Base-by-base conservation (phyloP, 83 land plant species). In the Picea mariana region DNA sequence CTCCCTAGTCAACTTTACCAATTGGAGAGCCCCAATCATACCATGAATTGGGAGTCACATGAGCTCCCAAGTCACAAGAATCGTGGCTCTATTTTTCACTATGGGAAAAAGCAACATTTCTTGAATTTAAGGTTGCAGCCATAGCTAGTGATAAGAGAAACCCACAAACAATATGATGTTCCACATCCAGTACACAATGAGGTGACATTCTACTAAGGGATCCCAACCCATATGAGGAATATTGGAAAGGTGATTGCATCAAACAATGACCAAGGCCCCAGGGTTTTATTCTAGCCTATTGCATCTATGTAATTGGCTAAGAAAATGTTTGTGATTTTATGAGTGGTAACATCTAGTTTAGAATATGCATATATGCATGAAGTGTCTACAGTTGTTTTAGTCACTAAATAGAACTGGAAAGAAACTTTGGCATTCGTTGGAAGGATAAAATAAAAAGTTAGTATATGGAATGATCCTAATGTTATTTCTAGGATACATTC, bases 1-100 rank as follows among this genome's bases (percentile, higher is more conserved):
- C 82, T 0, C 92, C 86, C 94, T 92, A 95, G 61, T 95, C 96
- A 23, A 79, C 62, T 59, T 89, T 87, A 38, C 93, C 93, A 80
- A 78, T 81, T 3, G 95, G 93, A 20, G 95, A 90, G 1, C 89
- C 90, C 94, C 94, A 95, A 49, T 88, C 89, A 7, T 88, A 86
- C 87, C 84, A 87, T 47, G 87, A 21, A 20, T 61, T 75, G 9
- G 69, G 61, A 52, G 77, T 55, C 5, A 63, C 9, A 59, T 62
- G 76, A 11, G 82, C 38, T 24, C 81, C 81, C 27, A 81, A 86
- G 27, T 83, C 81, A 47, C 81, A 81, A 34, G 86, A 86, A 83
- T 89, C 87, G 12, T 86, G 92, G 82, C 89, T 87, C 34, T 88
- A 68, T 79, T 83, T 89, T 65, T 93, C 92, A 58, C 87, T 80